Conservation (phyloP, 2,329 filamentous ascomycete species). For the Amesomyces nigricolor region DNA sequence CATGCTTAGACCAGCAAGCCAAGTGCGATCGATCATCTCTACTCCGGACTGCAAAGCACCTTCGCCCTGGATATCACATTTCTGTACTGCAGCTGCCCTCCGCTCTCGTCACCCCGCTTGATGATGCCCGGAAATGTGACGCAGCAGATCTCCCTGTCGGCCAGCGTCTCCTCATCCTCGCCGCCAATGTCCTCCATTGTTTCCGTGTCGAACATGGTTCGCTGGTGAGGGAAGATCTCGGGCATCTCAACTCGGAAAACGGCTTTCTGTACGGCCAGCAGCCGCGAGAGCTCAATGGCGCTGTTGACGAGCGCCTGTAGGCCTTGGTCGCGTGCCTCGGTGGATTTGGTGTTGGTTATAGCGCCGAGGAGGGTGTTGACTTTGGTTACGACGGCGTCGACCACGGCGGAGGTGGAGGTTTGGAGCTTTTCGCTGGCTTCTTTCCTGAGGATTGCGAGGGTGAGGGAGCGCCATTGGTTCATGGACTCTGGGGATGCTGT, state of each 20-base stretch:
- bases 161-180: conserved; percentile 52
- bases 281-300: conserved; percentile 51
- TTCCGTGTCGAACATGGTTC: conserved; percentile 49
- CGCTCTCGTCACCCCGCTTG: conserved; percentile 61
- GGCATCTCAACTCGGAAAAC: conserved; percentile 53
- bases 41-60: conserved; percentile 53
- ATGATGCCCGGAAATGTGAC: conserved; percentile 60
- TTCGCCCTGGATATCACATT: conserved; percentile 63
- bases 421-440: conserved; percentile 44
- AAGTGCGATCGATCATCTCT: conserved; percentile 16
- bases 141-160: conserved; percentile 51
- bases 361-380: conserved; percentile 46
- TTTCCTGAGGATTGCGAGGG: conserved; percentile 53
- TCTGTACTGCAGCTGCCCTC: conserved; percentile 52
- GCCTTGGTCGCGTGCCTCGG: conserved; percentile 45
- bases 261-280: conserved; percentile 54
- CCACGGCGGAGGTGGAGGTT: conserved; percentile 39
- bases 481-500: conserved; percentile 42
- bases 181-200: conserved; percentile 64
- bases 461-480: conserved; percentile 63
- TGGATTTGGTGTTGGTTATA: conserved; percentile 40
- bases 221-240: conserved; percentile 46
- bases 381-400: conserved; percentile 40
- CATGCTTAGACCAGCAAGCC: too few relatives aligned
- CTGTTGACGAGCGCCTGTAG: conserved; percentile 48